Conservation (phyloP, 352 stramenopile genomes). For the Aphanomyces euteiches region DNA sequence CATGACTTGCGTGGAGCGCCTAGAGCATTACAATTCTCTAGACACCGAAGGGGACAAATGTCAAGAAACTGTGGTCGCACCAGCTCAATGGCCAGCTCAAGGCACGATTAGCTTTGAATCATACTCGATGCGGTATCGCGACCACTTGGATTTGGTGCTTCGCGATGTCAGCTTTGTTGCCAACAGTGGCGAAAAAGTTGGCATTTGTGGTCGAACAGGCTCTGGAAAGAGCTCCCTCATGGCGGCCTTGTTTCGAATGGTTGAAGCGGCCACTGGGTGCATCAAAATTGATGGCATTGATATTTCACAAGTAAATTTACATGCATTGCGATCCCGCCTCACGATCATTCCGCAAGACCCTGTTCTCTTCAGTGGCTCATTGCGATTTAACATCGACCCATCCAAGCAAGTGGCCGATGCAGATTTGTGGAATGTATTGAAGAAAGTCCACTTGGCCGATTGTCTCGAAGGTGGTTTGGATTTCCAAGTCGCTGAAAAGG, state of each 20-base stretch:
- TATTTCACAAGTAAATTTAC: slow-evolving; percentile 58
- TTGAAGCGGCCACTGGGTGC: slow-evolving; percentile 54
- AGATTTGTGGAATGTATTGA: slow-evolving; percentile 85
- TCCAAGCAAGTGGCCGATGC: slow-evolving; percentile 61
- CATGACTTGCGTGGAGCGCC: slow-evolving; percentile 91
- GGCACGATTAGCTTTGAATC: slow-evolving; percentile 67
- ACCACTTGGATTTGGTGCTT: slow-evolving; percentile 38
- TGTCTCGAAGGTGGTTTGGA: slow-evolving; percentile 43
- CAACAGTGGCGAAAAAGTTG: slow-evolving; percentile 57
- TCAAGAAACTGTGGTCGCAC: background rate
- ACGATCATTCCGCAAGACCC: slow-evolving; percentile 81
- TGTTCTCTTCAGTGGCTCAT: slow-evolving; percentile 60
- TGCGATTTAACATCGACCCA: slow-evolving; percentile 77
- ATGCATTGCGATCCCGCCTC: slow-evolving; percentile 57
- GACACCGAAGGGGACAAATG: too few relatives aligned
- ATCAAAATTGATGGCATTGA: slow-evolving; percentile 92
- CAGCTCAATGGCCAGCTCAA: slow-evolving; percentile 47
- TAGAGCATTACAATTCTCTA: slow-evolving; percentile 43
- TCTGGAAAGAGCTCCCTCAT: slow-evolving; percentile 69
- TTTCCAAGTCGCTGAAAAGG: slow-evolving; percentile 58
- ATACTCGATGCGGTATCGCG: slow-evolving; percentile 55
- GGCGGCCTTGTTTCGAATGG: slow-evolving; percentile 62
- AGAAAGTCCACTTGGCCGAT: slow-evolving; percentile 83
- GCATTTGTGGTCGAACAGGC: slow-evolving; percentile 70
- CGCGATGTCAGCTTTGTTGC: slow-evolving; percentile 55